Evolutionary conservation across 495 filamentous ascomycete species (phyloP), one percentile per base, ranked within the genome.

Genomic region (Lineolata rhizophorae): DNA sequence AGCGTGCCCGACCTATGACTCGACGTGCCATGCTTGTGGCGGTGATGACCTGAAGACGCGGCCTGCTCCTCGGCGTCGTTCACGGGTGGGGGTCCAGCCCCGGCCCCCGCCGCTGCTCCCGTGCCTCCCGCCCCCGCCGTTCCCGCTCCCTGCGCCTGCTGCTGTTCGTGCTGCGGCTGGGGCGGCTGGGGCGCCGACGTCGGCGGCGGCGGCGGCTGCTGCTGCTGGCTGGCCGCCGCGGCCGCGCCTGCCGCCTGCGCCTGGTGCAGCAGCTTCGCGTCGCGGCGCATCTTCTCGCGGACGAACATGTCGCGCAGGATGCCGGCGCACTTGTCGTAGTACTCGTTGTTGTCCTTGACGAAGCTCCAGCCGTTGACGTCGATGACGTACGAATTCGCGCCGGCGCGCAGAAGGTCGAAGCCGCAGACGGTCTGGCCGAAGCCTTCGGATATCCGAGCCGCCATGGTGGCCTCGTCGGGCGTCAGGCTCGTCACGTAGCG

Each of bases 351-450:
- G 52, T 99, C 87, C 52, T 99, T 99, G 46, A 99, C 87, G 47
- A 99, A 99, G 45, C 85, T 94, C 87, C 87, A 99, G 12, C 87
- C 87, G 51, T 99, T 99, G 37, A 99, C 90, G 47, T 99, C 87
- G 38, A 99, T 95, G 10, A 99, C 87, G 53, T 79, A 95, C 50
- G 85, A 95, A 52, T 74, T 81, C 11, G 79, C 78, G 17, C 65
- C 71, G 2, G 79, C 76, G 12, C 87, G 72, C 32, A 99, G 65
- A 44, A 99, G 64, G 49, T 99, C 87, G 47, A 99, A 99, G 3
- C 87, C 87, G 49, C 87, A 99, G 10, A 99, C 83, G 24, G 78
- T 58, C 51, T 99, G 87, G 4, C 83, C 90, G 53, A 99, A 99
- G 2, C 79, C 75, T 34, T 72, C 76, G 11, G 82, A 77, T 30